Evolutionary conservation across 1,284 basidiomycete species (phyloP).

Genomic region (Cronartium quercuum): DNA sequence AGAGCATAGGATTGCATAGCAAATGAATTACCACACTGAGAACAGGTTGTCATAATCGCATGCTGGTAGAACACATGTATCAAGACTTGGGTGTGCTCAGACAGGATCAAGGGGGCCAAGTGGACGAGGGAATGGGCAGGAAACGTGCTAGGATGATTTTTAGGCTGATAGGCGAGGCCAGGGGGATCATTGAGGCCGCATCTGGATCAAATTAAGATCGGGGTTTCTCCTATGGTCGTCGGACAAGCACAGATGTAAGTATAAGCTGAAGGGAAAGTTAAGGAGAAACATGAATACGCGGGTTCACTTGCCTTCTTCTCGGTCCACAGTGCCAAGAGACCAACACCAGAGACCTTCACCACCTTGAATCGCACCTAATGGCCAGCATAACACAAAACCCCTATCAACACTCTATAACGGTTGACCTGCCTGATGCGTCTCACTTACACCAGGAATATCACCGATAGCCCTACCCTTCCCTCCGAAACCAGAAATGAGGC

Average conservation of each 20-base stretch:
- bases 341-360: constrained; percentile 98
- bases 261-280: too few relatives aligned
- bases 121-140: too few relatives aligned
- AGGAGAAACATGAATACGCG: too few relatives aligned
- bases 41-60: neutral
- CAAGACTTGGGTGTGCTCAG: neutral
- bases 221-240: constrained; percentile 6
- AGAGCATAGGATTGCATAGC: constrained; percentile 3
- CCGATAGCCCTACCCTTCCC: constrained; percentile 98
- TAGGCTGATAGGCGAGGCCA: neutral
- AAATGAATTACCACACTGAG: neutral
- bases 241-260: too few relatives aligned
- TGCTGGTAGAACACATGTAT: neutral
- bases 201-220: neutral
- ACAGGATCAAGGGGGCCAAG: too few relatives aligned
- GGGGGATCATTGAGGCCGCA: too few relatives aligned
- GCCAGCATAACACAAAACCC: too few relatives aligned
- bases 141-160: too few relatives aligned
- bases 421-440: constrained; percentile 45
- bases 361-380: constrained; percentile 92
- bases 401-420: too few relatives aligned
- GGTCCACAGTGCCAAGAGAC: constrained; percentile 91
- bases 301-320: constrained; percentile 94
- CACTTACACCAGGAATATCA: constrained; percentile 59
- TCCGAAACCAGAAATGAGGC: constrained; percentile 99